Evolutionary conservation across 139 green algal genomes (phyloP), one percentile per base, ranked within the genome.

Genomic region (Coelastrella sp.): DNA sequence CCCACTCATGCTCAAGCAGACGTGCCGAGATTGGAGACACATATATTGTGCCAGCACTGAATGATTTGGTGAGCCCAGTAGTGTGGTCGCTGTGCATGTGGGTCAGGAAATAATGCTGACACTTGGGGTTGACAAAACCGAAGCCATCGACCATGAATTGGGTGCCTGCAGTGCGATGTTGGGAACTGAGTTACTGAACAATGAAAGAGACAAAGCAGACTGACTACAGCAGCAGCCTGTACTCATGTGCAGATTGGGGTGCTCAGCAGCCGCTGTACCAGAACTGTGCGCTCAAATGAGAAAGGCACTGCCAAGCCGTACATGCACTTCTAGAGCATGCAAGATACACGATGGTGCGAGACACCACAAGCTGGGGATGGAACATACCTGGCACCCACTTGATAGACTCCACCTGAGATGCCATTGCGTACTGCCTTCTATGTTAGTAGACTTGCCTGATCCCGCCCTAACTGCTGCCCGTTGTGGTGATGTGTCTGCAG

Each of bases 31-130:
- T 38, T 9, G 88, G 81, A 7, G 90, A 91, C 69, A 89, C 93
- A 74, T 94, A 96, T 41, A 97, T 92, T 30, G 59, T 85, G 51
- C 91, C 89, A 19, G 59, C 75, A 27, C 35, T 41, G 43, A 93
- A 96, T 48, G 32, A 32, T 23, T 81, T 88, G 30, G 30, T 86
- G 13, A 96, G 84, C 15, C 93, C 94, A 21, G 88, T 94, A 2
- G 91, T 96, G 88, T 97, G 94, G 86, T 97, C 94, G 2, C 74
- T 86, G 71, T 97, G 94, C n/a, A 81, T 91, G 77, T 97, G 94
- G 0, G 94, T 96, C 2, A 97, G 90, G 68, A 96, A 95, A 89
- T 95, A 96, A 45, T 90, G 84, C 2, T 60, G 88, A 17, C 51
- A 37, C 2, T 57, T 40, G 4, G 73, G 68, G 45, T 17, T 79